Conservation (phyloP, 495 filamentous ascomycete genomes). For the Stereocaulon alpinum region DNA sequence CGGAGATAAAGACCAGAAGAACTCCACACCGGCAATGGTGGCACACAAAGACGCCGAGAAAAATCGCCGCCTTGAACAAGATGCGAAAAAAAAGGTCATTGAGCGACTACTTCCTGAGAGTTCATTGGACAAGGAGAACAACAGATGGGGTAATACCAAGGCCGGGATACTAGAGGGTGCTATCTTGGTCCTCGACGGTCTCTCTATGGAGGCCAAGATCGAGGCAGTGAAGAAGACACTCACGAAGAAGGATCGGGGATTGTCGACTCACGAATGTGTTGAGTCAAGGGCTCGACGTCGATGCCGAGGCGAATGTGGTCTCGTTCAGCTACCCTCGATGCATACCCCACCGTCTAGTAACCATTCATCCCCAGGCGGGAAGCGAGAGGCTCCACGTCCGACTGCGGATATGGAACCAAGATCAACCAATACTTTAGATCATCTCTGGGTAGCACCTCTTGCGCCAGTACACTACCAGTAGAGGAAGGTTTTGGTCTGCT, state of each 20-base stretch:
- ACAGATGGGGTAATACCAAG: not conserved
- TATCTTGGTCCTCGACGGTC: not conserved
- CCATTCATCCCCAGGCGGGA: not conserved
- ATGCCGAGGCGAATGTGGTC: not conserved
- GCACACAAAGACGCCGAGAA: not conserved
- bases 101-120: not conserved
- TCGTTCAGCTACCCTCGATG: not conserved
- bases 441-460: not conserved
- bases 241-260: not conserved
- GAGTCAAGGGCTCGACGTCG: not conserved
- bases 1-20: not conserved
- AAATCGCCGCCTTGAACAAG: not conserved
- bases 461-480: not conserved
- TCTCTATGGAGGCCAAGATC: not conserved
- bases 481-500: not conserved
- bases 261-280: not conserved
- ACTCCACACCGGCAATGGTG: not conserved
- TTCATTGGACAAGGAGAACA: not conserved
- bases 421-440: not conserved
- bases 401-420: not conserved
- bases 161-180: not conserved
- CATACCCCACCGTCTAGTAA: not conserved
- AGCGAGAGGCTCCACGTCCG: not conserved
- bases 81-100: not conserved
- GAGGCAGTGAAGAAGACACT: not conserved